phyloP scores from a whole-genome alignment of 2,329 filamentous ascomycete genomes.

The Hypoxylon sp. region DNA sequence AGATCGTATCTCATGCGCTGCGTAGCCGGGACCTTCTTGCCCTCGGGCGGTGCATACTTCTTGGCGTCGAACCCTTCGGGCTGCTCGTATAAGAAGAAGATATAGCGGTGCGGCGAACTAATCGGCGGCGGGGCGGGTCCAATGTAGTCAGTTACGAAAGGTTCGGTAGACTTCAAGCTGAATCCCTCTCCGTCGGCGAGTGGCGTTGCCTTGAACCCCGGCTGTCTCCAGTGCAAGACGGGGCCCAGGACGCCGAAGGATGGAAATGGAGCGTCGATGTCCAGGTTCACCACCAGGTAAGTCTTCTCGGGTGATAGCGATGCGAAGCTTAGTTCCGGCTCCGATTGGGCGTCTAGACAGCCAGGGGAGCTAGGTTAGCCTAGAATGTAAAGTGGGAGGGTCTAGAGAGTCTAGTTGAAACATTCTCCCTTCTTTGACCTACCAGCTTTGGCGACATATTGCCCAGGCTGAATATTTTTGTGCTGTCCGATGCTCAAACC shows the following conservation, averaged over 20 bases:
- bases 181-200: slow-evolving; percentile 8
- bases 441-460: slow-evolving; percentile 28
- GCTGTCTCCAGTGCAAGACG: slow-evolving; percentile 58
- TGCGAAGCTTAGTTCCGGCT: slow-evolving; percentile 21
- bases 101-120: slow-evolving; percentile 58
- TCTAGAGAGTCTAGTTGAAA: background rate
- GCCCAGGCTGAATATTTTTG: slow-evolving; percentile 17
- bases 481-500: slow-evolving; percentile 27
- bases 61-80: slow-evolving; percentile 50
- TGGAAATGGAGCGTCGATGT: slow-evolving; percentile 58
- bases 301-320: slow-evolving; percentile 32
- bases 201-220: slow-evolving; percentile 28
- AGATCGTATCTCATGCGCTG: slow-evolving; percentile 54
- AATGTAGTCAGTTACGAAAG: slow-evolving; percentile 52
- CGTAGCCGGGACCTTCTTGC: slow-evolving; percentile 48
- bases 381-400: too few relatives aligned
- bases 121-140: slow-evolving; percentile 56
- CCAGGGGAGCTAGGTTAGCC: slow-evolving; percentile 5
- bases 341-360: slow-evolving; percentile 28
- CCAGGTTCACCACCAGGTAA: slow-evolving; percentile 54
- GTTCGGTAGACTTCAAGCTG: slow-evolving; percentile 13
- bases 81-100: slow-evolving; percentile 59
- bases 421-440: background rate
- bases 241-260: slow-evolving; percentile 54
- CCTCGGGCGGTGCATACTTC: slow-evolving; percentile 43